Evolutionary conservation across 495 filamentous ascomycete genomes (phyloP).

Genomic region (Penicillium canariense): DNA sequence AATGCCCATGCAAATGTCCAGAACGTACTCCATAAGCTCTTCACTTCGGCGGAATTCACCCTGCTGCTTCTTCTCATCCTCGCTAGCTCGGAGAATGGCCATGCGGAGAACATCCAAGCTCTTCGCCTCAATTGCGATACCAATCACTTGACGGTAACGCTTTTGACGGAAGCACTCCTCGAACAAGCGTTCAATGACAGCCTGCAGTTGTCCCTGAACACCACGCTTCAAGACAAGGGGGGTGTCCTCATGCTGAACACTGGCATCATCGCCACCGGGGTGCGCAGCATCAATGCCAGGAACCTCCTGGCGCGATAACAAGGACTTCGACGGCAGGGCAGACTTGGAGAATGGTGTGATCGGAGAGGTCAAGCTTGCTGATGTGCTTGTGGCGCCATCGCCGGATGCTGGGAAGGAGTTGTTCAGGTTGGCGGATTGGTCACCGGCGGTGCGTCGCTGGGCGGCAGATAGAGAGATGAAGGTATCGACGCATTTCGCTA

Average conservation of each 20-base stretch:
- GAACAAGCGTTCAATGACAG: conserved; percentile 83
- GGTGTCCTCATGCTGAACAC: conserved; percentile 51
- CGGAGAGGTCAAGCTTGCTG: conserved; percentile 73
- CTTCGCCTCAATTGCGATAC: conserved; percentile 94
- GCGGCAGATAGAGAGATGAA: conserved; percentile 84
- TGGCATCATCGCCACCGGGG: conserved; percentile 53
- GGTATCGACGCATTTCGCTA: conserved; percentile 93
- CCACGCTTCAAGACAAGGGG: conserved; percentile 53
- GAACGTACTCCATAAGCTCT: conserved; percentile 93
- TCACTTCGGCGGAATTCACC: conserved; percentile 66
- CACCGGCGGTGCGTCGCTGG: conserved; percentile 56
- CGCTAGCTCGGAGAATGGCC: conserved; percentile 77
- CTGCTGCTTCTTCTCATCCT: conserved; percentile 71
- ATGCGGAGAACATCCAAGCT: conserved; percentile 85
- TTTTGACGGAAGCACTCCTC: conserved; percentile 84
- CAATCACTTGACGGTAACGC: conserved; percentile 95
- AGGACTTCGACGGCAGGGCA: conserved; percentile 83
- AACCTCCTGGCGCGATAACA: conserved; percentile 78
- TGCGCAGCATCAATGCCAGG: conserved; percentile 55
- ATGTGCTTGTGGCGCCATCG: conserved; percentile 62
- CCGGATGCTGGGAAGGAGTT: conserved; percentile 66
- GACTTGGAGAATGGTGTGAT: conserved; percentile 94
- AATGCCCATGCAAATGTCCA: conserved; percentile 96
- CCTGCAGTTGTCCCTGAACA: conserved; percentile 70
- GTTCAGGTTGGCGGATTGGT: conserved; percentile 64